Base-by-base conservation (phyloP, 768 basidiomycete species). In the Leccinum subtestaceum region DNA sequence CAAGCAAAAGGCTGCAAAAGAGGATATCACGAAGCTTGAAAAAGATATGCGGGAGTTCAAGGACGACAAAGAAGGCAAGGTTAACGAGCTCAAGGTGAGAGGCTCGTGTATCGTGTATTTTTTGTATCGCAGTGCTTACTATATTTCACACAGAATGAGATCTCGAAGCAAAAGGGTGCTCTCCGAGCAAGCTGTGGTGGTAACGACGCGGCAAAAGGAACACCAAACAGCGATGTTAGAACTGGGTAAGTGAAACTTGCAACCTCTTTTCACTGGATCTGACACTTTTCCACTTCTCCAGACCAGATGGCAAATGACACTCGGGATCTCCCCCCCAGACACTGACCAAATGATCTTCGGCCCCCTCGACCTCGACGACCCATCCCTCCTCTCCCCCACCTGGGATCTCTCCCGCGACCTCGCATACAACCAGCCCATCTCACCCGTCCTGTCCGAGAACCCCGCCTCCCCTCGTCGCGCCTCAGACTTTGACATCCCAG, bases 41-140 rank as follows among this genome's bases (percentile, higher is more conserved):
- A 88, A 88, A 66, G 97, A 99, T 71, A 98, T 99, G 94, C 85
- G 84, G 56, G 97, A 98, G 77, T 98, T 99, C 80, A 95, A 97
- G 78, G 89, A 95, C 75, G 95, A 99, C 77, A 97, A 97, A 72
- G 97, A 98, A 52, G 93, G 94, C 50, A 98, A 98, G 76, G 89
- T 92, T 56, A 89, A 88, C 17, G 91, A 98, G 70, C 83, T 98
- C 63, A 97, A 95, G 79, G 95, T 91, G 58, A 49, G 77, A 29
- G 17, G 49, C 19, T 19, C 10, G n/a, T 43, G n/a, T 48, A 25
- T 50, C 25, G 45, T 32, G 5, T 9, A 50, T 29, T 57, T 38
- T 15, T 50, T 36, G 38, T 8, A 43, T 40, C 17, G 25, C 4
- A 31, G 55, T 23, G 31, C 38, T 50, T 53, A 56, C 49, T 25